Percentiles rank a stretch among this genome's conserved stretches.
phyloP scores from a whole-genome alignment of 441 rosid genomes.

The Geranium incanum region DNA sequence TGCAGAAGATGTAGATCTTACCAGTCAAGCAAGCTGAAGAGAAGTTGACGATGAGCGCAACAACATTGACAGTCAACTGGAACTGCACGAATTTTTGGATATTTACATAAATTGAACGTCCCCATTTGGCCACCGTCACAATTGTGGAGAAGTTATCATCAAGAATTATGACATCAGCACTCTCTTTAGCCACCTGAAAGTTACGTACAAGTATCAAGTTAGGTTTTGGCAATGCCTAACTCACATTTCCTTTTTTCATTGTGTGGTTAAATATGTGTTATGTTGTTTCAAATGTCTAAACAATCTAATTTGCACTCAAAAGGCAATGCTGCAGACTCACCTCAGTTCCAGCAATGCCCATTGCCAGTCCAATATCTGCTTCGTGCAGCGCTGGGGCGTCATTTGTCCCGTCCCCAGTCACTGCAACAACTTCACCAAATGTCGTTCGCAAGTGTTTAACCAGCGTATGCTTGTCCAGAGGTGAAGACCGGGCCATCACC shows the following conservation, averaged over 20 bases:
- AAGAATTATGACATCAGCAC: slow-evolving; percentile 8
- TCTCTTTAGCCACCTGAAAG: slow-evolving; percentile 8
- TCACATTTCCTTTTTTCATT: too few relatives aligned
- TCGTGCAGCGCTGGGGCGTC: slow-evolving; percentile 4
- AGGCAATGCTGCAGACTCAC: background rate
- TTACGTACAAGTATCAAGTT: background rate
- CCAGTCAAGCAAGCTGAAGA: slow-evolving; percentile 6
- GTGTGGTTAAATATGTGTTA: too few relatives aligned
- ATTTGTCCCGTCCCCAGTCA: slow-evolving; percentile 7
- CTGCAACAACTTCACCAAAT: slow-evolving; percentile 7
- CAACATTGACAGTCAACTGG: slow-evolving; percentile 7
- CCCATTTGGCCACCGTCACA: slow-evolving; percentile 7
- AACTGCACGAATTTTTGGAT: slow-evolving; percentile 6
- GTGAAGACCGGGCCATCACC: slow-evolving; percentile 4
- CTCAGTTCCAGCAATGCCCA: slow-evolving; percentile 8
- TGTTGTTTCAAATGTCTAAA: too few relatives aligned
- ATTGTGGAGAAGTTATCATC: slow-evolving; percentile 8
- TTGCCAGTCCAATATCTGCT: slow-evolving; percentile 7
- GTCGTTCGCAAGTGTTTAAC: background rate
- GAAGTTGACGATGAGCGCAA: slow-evolving; percentile 7
- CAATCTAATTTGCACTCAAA: background rate
- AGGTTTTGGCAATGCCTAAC: background rate
- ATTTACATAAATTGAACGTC: background rate
- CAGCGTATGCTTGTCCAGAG: slow-evolving; percentile 7
- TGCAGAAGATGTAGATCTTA: background rate